Evolutionary conservation across 1,284 basidiomycete genomes (phyloP).

Genomic region (Malassezia arunalokei): DNA sequence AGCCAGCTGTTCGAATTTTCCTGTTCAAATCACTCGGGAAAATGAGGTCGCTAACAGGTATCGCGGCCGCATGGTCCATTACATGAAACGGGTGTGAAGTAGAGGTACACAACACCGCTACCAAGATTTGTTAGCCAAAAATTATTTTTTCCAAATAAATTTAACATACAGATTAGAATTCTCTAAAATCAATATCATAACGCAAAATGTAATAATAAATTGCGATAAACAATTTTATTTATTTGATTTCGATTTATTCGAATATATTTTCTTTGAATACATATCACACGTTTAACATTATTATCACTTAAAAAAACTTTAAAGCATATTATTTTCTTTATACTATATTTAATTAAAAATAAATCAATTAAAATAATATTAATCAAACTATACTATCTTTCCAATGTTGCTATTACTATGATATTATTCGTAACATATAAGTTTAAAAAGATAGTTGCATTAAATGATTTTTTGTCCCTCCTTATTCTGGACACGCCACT

Average conservation of each 20-base stretch:
- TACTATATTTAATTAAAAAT: background rate
- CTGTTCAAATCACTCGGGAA: background rate
- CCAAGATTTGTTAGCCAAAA: too few species aligned
- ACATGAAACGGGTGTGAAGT: background rate
- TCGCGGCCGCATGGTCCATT: constrained; percentile 5
- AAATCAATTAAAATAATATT: too few species aligned
- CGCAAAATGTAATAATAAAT: too few species aligned
- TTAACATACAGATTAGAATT: too few species aligned
- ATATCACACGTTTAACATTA: background rate
- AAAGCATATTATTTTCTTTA: background rate
- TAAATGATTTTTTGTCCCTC: background rate
- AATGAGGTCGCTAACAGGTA: constrained; percentile 8
- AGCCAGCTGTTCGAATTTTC: constrained; percentile 12
- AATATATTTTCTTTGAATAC: background rate
- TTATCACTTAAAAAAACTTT: too few species aligned
- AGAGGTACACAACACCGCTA: too few species aligned
- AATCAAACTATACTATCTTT: too few species aligned
- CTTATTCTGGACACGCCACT: background rate
- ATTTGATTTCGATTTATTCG: too few species aligned
- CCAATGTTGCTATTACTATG: too few species aligned
- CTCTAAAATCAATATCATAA: too few species aligned
- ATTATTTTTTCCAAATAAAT: too few species aligned
- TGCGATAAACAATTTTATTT: too few species aligned
- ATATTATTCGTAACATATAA: background rate
- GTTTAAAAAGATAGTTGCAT: background rate